Evolutionary conservation across 495 filamentous ascomycete species (phyloP).

Genomic region (Aspergillus sclerotioniger): DNA sequence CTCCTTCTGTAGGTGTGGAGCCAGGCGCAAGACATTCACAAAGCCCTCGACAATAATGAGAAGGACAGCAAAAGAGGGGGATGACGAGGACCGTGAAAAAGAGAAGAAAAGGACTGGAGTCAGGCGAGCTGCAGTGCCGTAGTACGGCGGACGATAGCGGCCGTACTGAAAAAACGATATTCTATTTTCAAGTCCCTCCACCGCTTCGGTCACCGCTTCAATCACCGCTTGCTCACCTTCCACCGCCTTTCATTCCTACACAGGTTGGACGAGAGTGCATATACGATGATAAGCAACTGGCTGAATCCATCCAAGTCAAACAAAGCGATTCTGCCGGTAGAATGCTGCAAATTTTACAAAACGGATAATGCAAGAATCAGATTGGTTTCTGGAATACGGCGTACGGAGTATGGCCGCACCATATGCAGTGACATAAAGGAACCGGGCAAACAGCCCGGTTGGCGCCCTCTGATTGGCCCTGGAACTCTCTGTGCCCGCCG

Average conservation of each 20-base stretch:
- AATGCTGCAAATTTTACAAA: no score
- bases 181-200: no score
- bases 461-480: not conserved
- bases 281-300: no score
- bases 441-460: not conserved
- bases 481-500: not conserved
- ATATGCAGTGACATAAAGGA: not conserved
- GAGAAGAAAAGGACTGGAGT: slow-evolving; percentile 11
- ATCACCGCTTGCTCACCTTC: no score
- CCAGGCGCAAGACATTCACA: slow-evolving; percentile 36
- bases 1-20: slow-evolving; percentile 30
- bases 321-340: no score
- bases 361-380: no score
- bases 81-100: slow-evolving; percentile 11
- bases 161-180: not conserved
- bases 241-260: no score
- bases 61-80: slow-evolving; percentile 12
- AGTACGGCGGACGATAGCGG: not conserved
- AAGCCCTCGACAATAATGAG: slow-evolving; percentile 13
- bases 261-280: no score
- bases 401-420: no score
- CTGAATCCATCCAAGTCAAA: no score
- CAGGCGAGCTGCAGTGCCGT: slow-evolving; percentile 7
- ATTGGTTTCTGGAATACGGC: no score
- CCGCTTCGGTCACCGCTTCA: no score